These are phyloP conservation scores for Ophiorrhiza pumila DNA, from an alignment of 257 asterid species.

Conservation along the genomic window DNA sequence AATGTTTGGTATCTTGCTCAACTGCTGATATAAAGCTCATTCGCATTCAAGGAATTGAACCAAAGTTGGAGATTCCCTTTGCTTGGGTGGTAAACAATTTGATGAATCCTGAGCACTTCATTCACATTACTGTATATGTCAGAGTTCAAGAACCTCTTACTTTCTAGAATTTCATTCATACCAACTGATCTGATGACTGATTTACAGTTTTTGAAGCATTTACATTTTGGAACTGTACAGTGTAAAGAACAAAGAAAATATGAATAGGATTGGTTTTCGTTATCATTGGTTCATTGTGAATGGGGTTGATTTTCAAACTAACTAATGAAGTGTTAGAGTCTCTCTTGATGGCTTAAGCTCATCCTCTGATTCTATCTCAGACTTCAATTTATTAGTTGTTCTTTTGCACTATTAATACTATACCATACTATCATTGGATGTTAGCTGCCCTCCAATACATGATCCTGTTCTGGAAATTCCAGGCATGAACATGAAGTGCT, in stretches of 20 bases:
- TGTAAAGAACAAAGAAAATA: slow-evolving; percentile 16
- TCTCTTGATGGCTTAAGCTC: background rate
- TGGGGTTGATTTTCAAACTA: background rate
- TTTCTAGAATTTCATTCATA: background rate
- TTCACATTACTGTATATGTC: slow-evolving; percentile 82
- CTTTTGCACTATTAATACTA: background rate
- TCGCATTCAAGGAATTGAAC: slow-evolving; percentile 92
- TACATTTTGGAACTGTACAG: slow-evolving; percentile 11
- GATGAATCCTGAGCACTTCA: slow-evolving; percentile 89
- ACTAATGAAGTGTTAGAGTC: background rate
- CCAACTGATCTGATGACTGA: slow-evolving; percentile 1
- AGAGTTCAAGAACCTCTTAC: slow-evolving; percentile 45
- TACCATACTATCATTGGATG: background rate
- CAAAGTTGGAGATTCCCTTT: slow-evolving; percentile 77
- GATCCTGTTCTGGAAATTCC: background rate
- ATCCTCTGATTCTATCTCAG: background rate
- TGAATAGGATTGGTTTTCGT: background rate
- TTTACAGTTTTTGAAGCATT: slow-evolving; percentile 1
- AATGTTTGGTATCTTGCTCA: slow-evolving; percentile 21
- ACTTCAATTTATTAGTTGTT: background rate
- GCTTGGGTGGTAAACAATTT: slow-evolving; percentile 90
- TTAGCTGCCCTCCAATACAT: background rate
- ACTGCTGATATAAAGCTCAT: slow-evolving; percentile 59
- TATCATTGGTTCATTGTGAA: background rate
- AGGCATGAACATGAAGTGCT: background rate